Conservation (phyloP, 257 asterid species). For the Solanum peruvianum region DNA sequence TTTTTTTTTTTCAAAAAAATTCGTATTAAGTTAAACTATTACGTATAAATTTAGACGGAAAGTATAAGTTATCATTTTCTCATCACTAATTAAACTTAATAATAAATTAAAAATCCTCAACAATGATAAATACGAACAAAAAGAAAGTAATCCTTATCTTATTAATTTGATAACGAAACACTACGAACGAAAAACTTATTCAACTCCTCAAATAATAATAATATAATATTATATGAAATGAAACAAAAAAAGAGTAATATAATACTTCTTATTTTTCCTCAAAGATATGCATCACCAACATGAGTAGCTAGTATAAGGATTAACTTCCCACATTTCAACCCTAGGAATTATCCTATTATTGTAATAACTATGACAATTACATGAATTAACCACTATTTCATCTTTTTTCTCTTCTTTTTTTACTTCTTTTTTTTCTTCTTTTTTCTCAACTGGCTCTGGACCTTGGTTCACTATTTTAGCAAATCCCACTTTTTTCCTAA, state of each 20-base stretch:
- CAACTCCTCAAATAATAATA: not conserved
- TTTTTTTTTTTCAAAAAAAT: too few relatives aligned
- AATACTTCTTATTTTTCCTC: not conserved
- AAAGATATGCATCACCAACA: not conserved
- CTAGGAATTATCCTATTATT: not conserved
- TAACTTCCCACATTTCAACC: not conserved
- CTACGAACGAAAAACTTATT: not conserved
- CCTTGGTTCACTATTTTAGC: constrained; percentile 36
- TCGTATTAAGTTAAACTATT: too few relatives aligned
- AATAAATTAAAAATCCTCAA: not conserved
- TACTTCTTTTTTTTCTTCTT: constrained; percentile 2
- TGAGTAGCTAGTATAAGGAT: not conserved
- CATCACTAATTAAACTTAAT: not conserved
- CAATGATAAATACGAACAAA: not conserved
- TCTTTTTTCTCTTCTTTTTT: not conserved
- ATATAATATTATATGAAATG: not conserved
- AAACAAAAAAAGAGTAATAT: not conserved
- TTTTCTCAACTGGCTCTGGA: not conserved
- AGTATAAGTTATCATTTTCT: not conserved
- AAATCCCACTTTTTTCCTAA: constrained; percentile 42
- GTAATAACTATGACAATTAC: not conserved
- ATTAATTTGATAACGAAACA: not conserved
- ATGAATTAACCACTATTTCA: not conserved
- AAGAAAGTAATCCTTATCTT: not conserved
- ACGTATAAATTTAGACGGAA: too few relatives aligned